These are phyloP conservation scores for Psilocybe cubensis DNA, from an alignment of 768 basidiomycete species.

Conservation along the genomic window DNA sequence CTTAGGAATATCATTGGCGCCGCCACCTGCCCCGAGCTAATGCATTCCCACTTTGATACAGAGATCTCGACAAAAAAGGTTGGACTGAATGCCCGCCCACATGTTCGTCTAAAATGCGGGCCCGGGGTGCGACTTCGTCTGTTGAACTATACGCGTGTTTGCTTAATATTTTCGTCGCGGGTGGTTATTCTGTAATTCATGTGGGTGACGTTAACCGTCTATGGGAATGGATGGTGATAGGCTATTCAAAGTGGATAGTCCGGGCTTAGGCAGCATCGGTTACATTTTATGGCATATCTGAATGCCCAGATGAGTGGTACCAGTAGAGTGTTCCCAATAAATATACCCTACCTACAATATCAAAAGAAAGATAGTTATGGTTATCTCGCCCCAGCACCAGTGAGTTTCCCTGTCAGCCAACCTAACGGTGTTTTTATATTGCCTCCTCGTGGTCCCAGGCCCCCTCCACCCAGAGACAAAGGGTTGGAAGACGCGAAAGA, in stretches of 20 bases:
- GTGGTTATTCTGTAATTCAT: neutral
- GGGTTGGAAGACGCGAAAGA: slow-evolving; percentile 85
- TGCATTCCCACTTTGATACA: neutral
- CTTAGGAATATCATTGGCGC: slow-evolving; percentile 41
- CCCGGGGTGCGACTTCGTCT: neutral
- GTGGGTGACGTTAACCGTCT: neutral
- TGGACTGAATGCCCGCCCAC: neutral
- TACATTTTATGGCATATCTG: neutral
- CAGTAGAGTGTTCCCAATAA: neutral
- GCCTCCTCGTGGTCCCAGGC: slow-evolving; percentile 61
- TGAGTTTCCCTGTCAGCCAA: slow-evolving; percentile 78
- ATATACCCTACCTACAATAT: neutral
- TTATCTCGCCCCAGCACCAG: slow-evolving; percentile 62
- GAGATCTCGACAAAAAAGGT: neutral
- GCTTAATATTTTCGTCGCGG: neutral
- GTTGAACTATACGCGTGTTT: neutral
- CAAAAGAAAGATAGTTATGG: neutral
- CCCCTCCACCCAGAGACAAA: slow-evolving; percentile 70
- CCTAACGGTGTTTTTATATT: slow-evolving; percentile 73
- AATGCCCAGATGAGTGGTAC: slow-evolving; percentile 1
- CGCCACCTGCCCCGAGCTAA: slow-evolving; percentile 35
- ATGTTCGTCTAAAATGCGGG: neutral
- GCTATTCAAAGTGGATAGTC: slow-evolving; percentile 5
- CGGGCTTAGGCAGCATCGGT: slow-evolving; percentile 6
- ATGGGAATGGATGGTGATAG: slow-evolving; percentile 9